Conservation (phyloP, 1,284 basidiomycete genomes). For the Ceratobasidium sp. region DNA sequence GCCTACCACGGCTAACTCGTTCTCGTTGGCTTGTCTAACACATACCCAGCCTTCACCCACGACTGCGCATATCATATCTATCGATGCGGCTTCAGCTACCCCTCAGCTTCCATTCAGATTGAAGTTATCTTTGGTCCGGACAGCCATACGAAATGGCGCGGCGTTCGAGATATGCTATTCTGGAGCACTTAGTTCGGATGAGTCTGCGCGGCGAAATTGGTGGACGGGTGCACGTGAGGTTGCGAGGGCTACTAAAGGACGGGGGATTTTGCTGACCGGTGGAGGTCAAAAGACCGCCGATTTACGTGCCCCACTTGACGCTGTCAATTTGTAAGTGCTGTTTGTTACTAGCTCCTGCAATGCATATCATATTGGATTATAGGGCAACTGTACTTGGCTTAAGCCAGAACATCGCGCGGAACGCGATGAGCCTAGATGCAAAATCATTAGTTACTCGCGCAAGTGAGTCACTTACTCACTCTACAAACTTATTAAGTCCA, state of each 20-base stretch:
- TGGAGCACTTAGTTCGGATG: slow-evolving; percentile 74
- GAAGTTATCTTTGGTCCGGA: slow-evolving; percentile 84
- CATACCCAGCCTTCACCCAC: slow-evolving; percentile 83
- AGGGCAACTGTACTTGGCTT: slow-evolving; percentile 77
- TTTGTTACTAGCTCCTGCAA: not conserved
- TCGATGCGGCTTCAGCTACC: slow-evolving; percentile 75
- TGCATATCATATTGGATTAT: slow-evolving; percentile 14
- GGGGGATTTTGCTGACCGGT: slow-evolving; percentile 76
- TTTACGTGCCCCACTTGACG: slow-evolving; percentile 76
- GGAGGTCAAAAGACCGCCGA: slow-evolving; percentile 71
- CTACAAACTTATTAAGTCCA: slow-evolving; percentile 21
- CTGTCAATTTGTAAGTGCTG: slow-evolving; percentile 76
- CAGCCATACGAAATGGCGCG: slow-evolving; percentile 85
- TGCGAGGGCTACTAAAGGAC: slow-evolving; percentile 81
- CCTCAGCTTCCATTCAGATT: slow-evolving; percentile 84
- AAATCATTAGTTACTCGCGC: slow-evolving; percentile 78
- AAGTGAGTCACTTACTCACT: slow-evolving; percentile 66
- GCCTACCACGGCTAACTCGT: slow-evolving; percentile 78
- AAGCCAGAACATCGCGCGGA: slow-evolving; percentile 74
- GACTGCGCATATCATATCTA: slow-evolving; percentile 84
- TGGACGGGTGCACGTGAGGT: slow-evolving; percentile 83
- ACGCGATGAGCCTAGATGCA: slow-evolving; percentile 70
- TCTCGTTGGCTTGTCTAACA: slow-evolving; percentile 84
- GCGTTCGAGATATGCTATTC: slow-evolving; percentile 87
- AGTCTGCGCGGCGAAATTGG: slow-evolving; percentile 78